These are phyloP conservation scores for Lagenaria siceraria DNA, from an alignment of 306 rosid species.

Conservation along the genomic window DNA sequence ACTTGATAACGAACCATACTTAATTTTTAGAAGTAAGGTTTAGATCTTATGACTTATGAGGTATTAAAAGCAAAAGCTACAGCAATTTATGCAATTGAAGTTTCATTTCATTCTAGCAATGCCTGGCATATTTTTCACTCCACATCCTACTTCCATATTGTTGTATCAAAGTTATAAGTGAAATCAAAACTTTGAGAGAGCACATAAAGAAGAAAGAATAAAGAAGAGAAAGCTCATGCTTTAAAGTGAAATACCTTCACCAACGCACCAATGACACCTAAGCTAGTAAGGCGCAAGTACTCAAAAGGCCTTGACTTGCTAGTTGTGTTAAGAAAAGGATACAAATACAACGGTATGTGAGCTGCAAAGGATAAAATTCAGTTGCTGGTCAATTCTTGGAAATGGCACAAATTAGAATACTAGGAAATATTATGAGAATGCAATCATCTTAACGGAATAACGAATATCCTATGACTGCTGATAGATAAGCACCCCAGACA, in stretches of 20 bases:
- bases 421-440: not conserved
- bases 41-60: not conserved
- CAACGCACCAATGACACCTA: conserved; percentile 83
- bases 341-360: conserved; percentile 61
- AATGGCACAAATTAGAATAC: not conserved
- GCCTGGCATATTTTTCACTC: not conserved
- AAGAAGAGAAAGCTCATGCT: not conserved
- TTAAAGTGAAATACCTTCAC: conserved; percentile 52
- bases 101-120: not conserved
- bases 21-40: not conserved
- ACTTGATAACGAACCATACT: not conserved
- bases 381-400: not conserved
- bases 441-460: not conserved
- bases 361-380: conserved; percentile 44
- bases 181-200: not conserved
- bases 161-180: not conserved
- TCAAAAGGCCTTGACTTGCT: conserved; percentile 68
- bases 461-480: not conserved
- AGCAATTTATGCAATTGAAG: not conserved
- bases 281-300: conserved; percentile 71
- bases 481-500: not conserved
- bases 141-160: not conserved
- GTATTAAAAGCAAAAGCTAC: not conserved
- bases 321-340: conserved; percentile 76
- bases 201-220: not conserved